Base-by-base conservation (phyloP, 2,329 filamentous ascomycete species). In the Colletotrichum sp. region DNA sequence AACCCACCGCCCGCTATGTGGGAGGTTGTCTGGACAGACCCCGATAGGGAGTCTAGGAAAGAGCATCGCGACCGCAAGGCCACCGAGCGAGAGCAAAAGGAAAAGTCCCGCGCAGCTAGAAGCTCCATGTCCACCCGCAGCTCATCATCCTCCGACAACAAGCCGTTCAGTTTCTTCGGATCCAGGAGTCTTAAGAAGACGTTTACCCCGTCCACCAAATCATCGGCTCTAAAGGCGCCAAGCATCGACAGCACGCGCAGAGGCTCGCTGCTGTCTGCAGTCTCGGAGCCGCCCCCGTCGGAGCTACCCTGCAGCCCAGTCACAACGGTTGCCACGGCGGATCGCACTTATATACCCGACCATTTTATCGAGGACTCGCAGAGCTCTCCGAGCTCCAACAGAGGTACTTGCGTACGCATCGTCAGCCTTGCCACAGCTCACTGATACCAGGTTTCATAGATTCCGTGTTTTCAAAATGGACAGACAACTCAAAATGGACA, bases 21-120 rank as follows among this genome's bases (percentile, higher is more conserved):
- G 80, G 90, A 92, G 80, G 88, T 92, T 36, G 83, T 90, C 63
- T 92, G 90, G 90, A 89, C 89, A 6, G 90, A 92, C 72, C 89
- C 88, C 26, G 85, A 89, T 66, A 84, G 86, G 73, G 89, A 92
- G 82, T 85, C 87, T 10, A 86, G 91, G 18, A 89, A 90, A 4
- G 88, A 92, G 80, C 86, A 88, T 71, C 87, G 87, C 18, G 85
- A 87, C 3, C 87, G 86, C 64, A 91, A 90, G 79, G 87, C 88
- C 77, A 80, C 81, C 63, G 86, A 86, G 75, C 84, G 82, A 26
- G 80, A 81, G 28, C 80, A 78, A 59, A 85, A 80, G 32, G 81
- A 82, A 30, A 81, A 83, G 71, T 80, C 82, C 18, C 82, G 82
- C 44, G 79, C 81, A 13, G 77, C 79, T 26, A 81, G 83, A 18